Conservation (phyloP, 441 rosid species). For the Euphorbia corollata region DNA sequence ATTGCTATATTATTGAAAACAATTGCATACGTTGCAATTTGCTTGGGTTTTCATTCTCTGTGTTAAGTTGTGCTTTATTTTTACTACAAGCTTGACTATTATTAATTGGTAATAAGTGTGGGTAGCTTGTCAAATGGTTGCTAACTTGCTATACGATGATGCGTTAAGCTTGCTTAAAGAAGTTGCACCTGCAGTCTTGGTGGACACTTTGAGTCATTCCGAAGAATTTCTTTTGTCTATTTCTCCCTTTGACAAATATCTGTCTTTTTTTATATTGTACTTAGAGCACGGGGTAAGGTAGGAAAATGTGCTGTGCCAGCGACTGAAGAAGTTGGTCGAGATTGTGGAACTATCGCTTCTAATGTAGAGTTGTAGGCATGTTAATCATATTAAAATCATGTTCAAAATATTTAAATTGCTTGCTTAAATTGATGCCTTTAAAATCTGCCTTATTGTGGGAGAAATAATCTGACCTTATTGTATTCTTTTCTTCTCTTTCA, state of each 20-base stretch:
- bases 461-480: background rate
- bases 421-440: constrained; percentile 1
- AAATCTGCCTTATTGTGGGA: background rate
- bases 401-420: background rate
- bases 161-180: background rate
- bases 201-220: background rate
- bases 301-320: no score
- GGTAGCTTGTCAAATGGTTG: background rate
- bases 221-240: background rate
- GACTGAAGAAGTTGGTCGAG: no score
- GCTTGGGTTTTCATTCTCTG: constrained; percentile 2
- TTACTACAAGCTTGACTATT: background rate
- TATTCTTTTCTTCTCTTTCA: constrained; percentile 20
- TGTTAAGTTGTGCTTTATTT: constrained; percentile 3
- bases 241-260: no score
- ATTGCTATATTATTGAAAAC: constrained; percentile 16
- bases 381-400: background rate
- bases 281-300: no score
- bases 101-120: background rate
- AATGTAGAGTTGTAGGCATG: no score
- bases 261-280: no score
- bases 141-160: background rate
- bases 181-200: background rate
- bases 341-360: no score
- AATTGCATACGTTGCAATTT: constrained; percentile 7